phyloP scores from a whole-genome alignment of 2,329 filamentous ascomycete genomes.

The Venturia nashicola region DNA sequence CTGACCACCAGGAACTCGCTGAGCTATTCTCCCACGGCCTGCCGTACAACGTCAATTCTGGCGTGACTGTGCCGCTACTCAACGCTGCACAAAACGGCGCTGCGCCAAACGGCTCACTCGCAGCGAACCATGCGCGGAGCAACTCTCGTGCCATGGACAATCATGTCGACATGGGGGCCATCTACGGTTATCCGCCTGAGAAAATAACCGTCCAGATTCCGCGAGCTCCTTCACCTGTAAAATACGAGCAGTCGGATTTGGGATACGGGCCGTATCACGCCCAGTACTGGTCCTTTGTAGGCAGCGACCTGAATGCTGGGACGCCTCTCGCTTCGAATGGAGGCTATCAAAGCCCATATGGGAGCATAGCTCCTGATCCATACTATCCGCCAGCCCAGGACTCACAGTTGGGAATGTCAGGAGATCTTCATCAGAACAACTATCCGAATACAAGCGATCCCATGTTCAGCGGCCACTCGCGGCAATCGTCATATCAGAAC shows the following conservation, averaged over 20 bases:
- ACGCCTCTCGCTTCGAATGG: constrained; percentile 7
- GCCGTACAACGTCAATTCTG: neutral
- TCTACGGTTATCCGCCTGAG: constrained; percentile 4
- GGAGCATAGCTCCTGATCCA: constrained; percentile 1
- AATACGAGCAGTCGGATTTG: constrained; percentile 5
- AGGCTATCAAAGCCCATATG: constrained; percentile 8
- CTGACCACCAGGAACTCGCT: constrained; percentile 7
- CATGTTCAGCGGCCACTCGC: constrained; percentile 2
- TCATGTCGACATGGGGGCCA: constrained; percentile 3
- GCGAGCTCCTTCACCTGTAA: constrained; percentile 1
- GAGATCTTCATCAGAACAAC: constrained; percentile 1
- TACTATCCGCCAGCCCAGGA: neutral
- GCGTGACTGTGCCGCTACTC: constrained; percentile 1
- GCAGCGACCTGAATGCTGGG: neutral
- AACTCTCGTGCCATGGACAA: neutral
- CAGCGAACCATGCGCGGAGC: neutral
- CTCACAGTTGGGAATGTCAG: neutral
- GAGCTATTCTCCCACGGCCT: constrained; percentile 2
- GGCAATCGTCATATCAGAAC: neutral
- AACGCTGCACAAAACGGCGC: neutral
- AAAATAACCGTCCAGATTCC: constrained; percentile 3
- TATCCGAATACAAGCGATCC: constrained; percentile 1
- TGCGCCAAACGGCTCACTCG: neutral
- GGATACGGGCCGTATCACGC: constrained; percentile 9
- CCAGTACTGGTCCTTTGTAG: constrained; percentile 10